These are phyloP conservation scores for Candida maesae DNA, from an alignment of 805 yeast species.

Conservation along the genomic window DNA sequence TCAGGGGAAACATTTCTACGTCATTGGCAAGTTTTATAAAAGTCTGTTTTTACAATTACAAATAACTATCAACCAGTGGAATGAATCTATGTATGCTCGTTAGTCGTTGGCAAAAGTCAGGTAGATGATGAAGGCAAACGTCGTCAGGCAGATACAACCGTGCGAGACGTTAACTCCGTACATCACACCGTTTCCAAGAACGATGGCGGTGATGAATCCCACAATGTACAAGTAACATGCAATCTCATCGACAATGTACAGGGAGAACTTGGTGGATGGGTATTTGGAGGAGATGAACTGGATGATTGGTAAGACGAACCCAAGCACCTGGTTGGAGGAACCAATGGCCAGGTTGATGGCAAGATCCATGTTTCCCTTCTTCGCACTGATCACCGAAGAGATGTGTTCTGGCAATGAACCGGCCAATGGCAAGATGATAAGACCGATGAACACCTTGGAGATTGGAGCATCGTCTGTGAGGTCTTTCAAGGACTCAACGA, in stretches of 20 bases:
- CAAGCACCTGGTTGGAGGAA: slow-evolving; percentile 22
- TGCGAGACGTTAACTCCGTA: slow-evolving; percentile 17
- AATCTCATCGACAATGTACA: slow-evolving; percentile 19
- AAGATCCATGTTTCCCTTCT: slow-evolving; percentile 22
- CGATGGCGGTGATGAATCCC: slow-evolving; percentile 11
- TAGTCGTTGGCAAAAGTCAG: slow-evolving; percentile 16
- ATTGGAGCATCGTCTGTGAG: slow-evolving; percentile 21
- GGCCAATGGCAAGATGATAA: slow-evolving; percentile 23
- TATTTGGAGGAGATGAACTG: slow-evolving; percentile 22
- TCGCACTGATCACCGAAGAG: slow-evolving; percentile 21
- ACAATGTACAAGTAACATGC: slow-evolving; percentile 14
- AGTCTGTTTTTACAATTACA: too few relatives aligned
- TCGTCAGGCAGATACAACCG: slow-evolving; percentile 13
- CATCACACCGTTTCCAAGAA: slow-evolving; percentile 13
- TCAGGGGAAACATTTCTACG: too few relatives aligned
- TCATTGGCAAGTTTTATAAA: too few relatives aligned
- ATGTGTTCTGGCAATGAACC: slow-evolving; percentile 26
- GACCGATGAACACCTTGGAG: slow-evolving; percentile 23
- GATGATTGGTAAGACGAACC: slow-evolving; percentile 24
- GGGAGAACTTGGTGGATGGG: slow-evolving; percentile 18
- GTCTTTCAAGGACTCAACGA: slow-evolving; percentile 22
- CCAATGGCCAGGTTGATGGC: slow-evolving; percentile 21
- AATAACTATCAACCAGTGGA: too few relatives aligned
- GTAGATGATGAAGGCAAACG: slow-evolving; percentile 15
- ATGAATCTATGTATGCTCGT: too few relatives aligned